These are phyloP conservation scores for Botrytis medusae DNA, from an alignment of 2,329 filamentous ascomycete species.

Conservation along the genomic window DNA sequence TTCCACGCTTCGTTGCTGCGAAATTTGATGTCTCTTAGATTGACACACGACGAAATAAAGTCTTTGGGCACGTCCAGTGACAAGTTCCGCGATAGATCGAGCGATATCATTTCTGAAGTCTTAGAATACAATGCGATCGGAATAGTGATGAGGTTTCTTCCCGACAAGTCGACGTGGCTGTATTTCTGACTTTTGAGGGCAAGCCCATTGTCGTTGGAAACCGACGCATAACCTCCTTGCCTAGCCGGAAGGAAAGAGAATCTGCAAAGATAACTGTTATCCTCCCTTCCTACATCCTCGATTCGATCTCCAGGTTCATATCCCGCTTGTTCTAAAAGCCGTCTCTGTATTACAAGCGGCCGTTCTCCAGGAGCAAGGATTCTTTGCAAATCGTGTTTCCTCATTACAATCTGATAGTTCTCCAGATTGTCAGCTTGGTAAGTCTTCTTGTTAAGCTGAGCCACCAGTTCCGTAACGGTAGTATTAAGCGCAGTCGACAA, in stretches of 20 bases:
- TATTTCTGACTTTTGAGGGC: slow-evolving; percentile 82
- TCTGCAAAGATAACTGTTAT: slow-evolving; percentile 94
- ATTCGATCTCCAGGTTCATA: slow-evolving; percentile 84
- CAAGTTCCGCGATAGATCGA: slow-evolving; percentile 90
- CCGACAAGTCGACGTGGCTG: slow-evolving; percentile 89
- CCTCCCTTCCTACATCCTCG: slow-evolving; percentile 91
- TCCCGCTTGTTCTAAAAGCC: slow-evolving; percentile 84
- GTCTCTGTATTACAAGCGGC: slow-evolving; percentile 88
- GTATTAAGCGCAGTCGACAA: slow-evolving; percentile 81
- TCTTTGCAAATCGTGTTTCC: slow-evolving; percentile 84
- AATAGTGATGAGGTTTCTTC: slow-evolving; percentile 88
- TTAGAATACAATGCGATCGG: slow-evolving; percentile 92
- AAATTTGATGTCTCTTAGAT: slow-evolving; percentile 92
- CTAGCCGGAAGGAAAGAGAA: slow-evolving; percentile 93
- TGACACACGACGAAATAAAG: slow-evolving; percentile 91
- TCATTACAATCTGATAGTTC: slow-evolving; percentile 94
- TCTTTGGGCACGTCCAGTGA: slow-evolving; percentile 92
- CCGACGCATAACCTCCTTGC: slow-evolving; percentile 75
- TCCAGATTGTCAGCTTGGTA: slow-evolving; percentile 86
- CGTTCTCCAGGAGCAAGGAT: slow-evolving; percentile 77
- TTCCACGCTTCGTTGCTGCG: slow-evolving; percentile 90
- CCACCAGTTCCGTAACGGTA: slow-evolving; percentile 81
- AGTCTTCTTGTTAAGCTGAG: slow-evolving; percentile 91
- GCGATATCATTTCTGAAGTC: slow-evolving; percentile 86
- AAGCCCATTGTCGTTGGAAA: slow-evolving; percentile 75